Evolutionary conservation across 2,329 filamentous ascomycete genomes (phyloP).

Genomic region (Cytospora piceae): DNA sequence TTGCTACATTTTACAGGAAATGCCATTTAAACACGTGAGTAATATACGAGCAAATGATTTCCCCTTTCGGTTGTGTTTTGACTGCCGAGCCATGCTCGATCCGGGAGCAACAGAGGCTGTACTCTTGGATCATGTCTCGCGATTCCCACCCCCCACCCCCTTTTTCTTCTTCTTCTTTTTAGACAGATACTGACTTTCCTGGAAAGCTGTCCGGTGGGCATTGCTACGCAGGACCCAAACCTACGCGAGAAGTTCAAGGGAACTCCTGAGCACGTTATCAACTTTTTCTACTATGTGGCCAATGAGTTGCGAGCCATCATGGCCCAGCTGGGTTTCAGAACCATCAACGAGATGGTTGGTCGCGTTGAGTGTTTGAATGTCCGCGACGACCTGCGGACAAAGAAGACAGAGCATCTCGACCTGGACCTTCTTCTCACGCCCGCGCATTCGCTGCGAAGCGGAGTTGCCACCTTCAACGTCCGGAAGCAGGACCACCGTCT

Average conservation of each 20-base stretch:
- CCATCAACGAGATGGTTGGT: conserved; percentile 97
- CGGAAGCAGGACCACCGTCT: conserved; percentile 96
- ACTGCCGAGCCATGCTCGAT: no score
- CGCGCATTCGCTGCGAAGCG: conserved; percentile 92
- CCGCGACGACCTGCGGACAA: conserved; percentile 82
- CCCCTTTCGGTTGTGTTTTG: no score
- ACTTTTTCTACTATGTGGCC: conserved; percentile 97
- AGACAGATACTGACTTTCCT: no score
- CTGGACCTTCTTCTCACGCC: conserved; percentile 90
- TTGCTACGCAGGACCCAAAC: conserved; percentile 94
- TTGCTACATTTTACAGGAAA: no score
- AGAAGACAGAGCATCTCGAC: conserved; percentile 92
- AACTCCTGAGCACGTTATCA: conserved; percentile 94
- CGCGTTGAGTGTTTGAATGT: conserved; percentile 85
- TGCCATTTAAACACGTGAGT: no score
- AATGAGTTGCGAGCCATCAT: conserved; percentile 97
- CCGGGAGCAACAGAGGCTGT: no score
- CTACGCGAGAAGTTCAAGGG: conserved; percentile 92
- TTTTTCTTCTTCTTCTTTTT: no score
- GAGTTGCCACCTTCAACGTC: conserved; percentile 95
- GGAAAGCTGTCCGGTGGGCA: conserved; percentile 72
- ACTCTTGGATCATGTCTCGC: no score
- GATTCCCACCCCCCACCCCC: no score
- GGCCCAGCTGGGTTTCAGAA: conserved; percentile 92
- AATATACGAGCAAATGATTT: no score